These are phyloP conservation scores for Elongisporangium undulatum DNA, from an alignment of 352 stramenopile species.

Conservation along the genomic window DNA sequence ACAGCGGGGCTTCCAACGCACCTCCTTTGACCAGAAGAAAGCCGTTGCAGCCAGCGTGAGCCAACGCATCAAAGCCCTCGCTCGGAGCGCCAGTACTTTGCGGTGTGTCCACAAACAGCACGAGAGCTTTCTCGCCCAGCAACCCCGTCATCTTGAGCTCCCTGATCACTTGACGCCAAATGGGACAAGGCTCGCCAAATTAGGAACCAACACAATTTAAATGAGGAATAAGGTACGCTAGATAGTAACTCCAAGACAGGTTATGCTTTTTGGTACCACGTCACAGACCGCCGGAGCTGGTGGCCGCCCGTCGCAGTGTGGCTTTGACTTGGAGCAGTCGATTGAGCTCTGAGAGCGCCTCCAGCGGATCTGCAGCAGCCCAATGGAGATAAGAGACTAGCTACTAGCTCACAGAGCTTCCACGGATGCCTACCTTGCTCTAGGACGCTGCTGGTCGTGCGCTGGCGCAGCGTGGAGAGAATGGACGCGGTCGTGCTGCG, in stretches of 20 bases:
- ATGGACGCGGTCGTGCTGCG: neutral
- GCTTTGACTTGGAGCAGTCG: conserved; percentile 52
- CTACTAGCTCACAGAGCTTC: neutral
- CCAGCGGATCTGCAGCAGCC: conserved; percentile 27
- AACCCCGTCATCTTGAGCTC: neutral
- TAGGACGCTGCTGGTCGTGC: conserved; percentile 4
- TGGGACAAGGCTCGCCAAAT: neutral
- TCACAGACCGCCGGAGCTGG: neutral
- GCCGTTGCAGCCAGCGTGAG: conserved; percentile 42
- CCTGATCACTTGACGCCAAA: neutral
- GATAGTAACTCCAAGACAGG: no score
- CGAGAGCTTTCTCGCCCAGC: neutral
- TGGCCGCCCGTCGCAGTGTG: conserved; percentile 24
- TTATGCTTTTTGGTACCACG: neutral
- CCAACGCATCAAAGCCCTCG: conserved; percentile 31
- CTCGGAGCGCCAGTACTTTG: neutral
- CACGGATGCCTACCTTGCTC: neutral
- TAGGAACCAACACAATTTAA: neutral
- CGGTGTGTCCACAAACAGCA: neutral
- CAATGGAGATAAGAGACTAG: neutral
- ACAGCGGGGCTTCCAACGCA: conserved; percentile 4
- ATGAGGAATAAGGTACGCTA: neutral
- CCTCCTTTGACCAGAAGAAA: conserved; percentile 38
- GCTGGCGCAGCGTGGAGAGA: conserved; percentile 6
- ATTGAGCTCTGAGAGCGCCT: conserved; percentile 54